Evolutionary conservation across 495 filamentous ascomycete species (phyloP).

Genomic region (Hypoxylon intermedium): DNA sequence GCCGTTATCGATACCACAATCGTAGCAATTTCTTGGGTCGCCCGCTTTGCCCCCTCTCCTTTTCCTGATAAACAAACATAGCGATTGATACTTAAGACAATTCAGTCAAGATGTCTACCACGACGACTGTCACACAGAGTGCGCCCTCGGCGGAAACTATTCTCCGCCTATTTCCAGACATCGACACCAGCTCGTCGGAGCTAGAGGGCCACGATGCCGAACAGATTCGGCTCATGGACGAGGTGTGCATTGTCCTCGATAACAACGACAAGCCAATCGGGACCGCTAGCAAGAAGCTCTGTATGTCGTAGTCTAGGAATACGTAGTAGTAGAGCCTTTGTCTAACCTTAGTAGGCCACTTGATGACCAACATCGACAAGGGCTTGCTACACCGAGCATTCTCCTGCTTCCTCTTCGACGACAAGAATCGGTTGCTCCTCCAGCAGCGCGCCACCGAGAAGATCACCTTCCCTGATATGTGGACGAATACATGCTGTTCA

Average conservation of each 20-base stretch:
- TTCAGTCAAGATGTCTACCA: slow-evolving; percentile 45
- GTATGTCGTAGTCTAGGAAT: slow-evolving; percentile 59
- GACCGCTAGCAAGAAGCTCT: slow-evolving; percentile 97
- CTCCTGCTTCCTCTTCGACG: slow-evolving; percentile 96
- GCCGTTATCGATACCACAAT: slow-evolving; percentile 21
- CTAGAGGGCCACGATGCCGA: slow-evolving; percentile 94
- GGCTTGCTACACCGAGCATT: slow-evolving; percentile 97
- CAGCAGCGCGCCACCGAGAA: slow-evolving; percentile 97
- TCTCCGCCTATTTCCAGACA: slow-evolving; percentile 89
- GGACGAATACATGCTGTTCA: slow-evolving; percentile 99
- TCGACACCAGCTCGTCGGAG: slow-evolving; percentile 81
- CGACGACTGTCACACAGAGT: slow-evolving; percentile 49
- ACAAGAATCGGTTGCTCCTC: slow-evolving; percentile 85
- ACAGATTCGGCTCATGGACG: slow-evolving; percentile 97
- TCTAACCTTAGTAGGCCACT: slow-evolving; percentile 69
- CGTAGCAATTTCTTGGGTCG: slow-evolving; percentile 1
- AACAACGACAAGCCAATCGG: slow-evolving; percentile 93
- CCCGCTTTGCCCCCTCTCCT: slow-evolving; percentile 2
- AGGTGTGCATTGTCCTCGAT: slow-evolving; percentile 97
- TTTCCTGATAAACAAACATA: slow-evolving; percentile 7
- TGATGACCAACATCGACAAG: slow-evolving; percentile 97
- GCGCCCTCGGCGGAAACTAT: slow-evolving; percentile 86
- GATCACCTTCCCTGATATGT: slow-evolving; percentile 99
- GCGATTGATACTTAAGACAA: slow-evolving; percentile 6
- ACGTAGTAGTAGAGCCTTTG: background rate